Conservation (phyloP, 306 rosid genomes). For the Vigna reflexopilosa region DNA sequence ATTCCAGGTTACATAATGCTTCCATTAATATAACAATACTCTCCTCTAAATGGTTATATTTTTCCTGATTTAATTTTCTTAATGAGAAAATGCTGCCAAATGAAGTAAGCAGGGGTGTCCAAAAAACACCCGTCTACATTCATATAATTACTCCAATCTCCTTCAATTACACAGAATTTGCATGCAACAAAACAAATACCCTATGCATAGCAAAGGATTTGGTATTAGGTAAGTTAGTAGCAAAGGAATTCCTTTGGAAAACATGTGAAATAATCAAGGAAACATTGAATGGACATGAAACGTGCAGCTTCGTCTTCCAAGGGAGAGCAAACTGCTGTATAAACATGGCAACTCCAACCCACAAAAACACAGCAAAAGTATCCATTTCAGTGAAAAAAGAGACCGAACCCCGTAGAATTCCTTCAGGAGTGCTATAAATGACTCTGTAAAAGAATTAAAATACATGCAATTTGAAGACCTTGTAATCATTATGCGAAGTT, state of each 20-base stretch:
- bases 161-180: not conserved
- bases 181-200: not conserved
- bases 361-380: not conserved
- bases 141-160: not conserved
- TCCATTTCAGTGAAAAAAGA: not conserved
- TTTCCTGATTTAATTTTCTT: not conserved
- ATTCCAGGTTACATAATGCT: not conserved
- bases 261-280: conserved; percentile 12
- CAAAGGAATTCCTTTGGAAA: conserved; percentile 1
- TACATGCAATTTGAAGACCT: conserved; percentile 3
- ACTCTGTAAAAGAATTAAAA: not conserved
- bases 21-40: not conserved
- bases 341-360: conserved; percentile 36
- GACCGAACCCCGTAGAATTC: not conserved
- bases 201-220: not conserved
- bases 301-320: conserved; percentile 29
- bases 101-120: not conserved
- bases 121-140: not conserved
- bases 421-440: not conserved
- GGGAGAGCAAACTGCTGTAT: not conserved
- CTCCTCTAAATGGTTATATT: not conserved
- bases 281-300: conserved; percentile 24
- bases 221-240: not conserved
- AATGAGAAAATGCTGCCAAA: not conserved
- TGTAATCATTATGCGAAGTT: conserved; percentile 20